A percentile compares a stretch with the other conserved stretches of the same genome.
These are phyloP conservation scores for Penicillium longicatenatum DNA, from an alignment of 495 filamentous ascomycete genomes.

Conservation along the genomic window DNA sequence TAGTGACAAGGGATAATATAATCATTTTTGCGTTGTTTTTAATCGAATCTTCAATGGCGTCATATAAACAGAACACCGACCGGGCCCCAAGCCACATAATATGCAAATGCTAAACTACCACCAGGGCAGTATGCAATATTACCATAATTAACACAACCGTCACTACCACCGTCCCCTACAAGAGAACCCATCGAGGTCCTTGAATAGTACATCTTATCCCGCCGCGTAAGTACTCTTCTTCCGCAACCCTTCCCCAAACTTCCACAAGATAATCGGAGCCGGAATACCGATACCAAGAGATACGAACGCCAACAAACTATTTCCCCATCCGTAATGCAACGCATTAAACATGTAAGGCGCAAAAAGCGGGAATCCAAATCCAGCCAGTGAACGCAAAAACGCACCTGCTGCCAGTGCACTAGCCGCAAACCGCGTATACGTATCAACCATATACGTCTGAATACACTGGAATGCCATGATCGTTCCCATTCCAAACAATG, in stretches of 20 bases:
- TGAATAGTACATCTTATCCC: constrained; percentile 33
- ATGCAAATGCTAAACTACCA: not conserved
- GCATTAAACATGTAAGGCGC: constrained; percentile 62
- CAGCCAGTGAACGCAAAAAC: constrained; percentile 66
- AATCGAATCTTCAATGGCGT: not conserved
- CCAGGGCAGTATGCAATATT: not conserved
- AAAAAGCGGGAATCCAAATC: constrained; percentile 79
- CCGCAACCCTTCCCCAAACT: constrained; percentile 55
- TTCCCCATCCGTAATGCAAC: constrained; percentile 66
- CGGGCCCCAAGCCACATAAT: not conserved
- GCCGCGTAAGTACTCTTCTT: constrained; percentile 69
- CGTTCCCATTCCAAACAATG: constrained; percentile 58
- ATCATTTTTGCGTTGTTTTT: not conserved
- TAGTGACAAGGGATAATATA: not conserved
- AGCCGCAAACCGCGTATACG: constrained; percentile 74
- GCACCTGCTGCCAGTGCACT: constrained; percentile 68
- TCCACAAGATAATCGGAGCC: constrained; percentile 64
- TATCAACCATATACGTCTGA: constrained; percentile 76
- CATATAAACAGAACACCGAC: not conserved
- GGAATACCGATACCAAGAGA: constrained; percentile 57
- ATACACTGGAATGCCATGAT: constrained; percentile 71
- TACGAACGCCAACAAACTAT: constrained; percentile 59
- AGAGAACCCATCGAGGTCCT: too few species aligned
- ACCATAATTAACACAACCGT: too few species aligned
- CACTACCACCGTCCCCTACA: too few species aligned